Evolutionary conservation across 306 rosid genomes (phyloP).

Genomic region (Cicer pinnatifidum): DNA sequence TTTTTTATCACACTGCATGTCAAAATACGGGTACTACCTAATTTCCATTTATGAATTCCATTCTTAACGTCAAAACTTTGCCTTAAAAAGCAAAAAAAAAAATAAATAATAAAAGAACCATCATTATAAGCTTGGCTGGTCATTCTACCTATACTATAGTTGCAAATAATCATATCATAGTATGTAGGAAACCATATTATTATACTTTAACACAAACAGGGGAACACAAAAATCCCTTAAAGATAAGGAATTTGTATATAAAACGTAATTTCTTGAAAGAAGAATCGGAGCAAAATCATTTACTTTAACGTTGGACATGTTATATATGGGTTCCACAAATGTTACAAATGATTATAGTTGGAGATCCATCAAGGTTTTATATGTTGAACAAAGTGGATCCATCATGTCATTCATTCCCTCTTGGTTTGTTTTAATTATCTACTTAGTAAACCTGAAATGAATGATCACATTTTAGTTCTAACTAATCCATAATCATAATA

Average conservation of each 20-base stretch:
- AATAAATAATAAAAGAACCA: not conserved
- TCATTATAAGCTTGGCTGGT: slow-evolving; percentile 28
- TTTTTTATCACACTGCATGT: not conserved
- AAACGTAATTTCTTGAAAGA: slow-evolving; percentile 30
- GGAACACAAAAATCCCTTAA: slow-evolving; percentile 44
- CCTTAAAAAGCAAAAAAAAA: not conserved
- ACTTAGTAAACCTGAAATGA: slow-evolving; percentile 26
- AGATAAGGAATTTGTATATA: slow-evolving; percentile 32
- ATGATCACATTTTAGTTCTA: slow-evolving; percentile 18
- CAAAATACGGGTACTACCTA: slow-evolving; percentile 4
- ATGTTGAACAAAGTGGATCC: slow-evolving; percentile 21
- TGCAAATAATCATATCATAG: slow-evolving; percentile 38
- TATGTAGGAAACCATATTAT: not conserved
- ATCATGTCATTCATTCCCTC: slow-evolving; percentile 44
- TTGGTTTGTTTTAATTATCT: slow-evolving; percentile 23
- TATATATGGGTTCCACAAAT: slow-evolving; percentile 49
- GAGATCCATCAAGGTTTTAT: slow-evolving; percentile 47
- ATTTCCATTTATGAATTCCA: slow-evolving; percentile 9
- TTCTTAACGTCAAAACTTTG: slow-evolving; percentile 22
- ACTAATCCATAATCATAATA: not conserved
- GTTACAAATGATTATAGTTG: slow-evolving; percentile 35
- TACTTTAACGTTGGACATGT: slow-evolving; percentile 35
- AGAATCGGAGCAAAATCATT: slow-evolving; percentile 41
- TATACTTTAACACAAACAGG: slow-evolving; percentile 30
- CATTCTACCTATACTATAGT: slow-evolving; percentile 32